Percentiles rank a stretch among this genome's conserved stretches.
Evolutionary conservation across 805 yeast species (phyloP).

Genomic region (Hanseniaspora mollemarum): DNA sequence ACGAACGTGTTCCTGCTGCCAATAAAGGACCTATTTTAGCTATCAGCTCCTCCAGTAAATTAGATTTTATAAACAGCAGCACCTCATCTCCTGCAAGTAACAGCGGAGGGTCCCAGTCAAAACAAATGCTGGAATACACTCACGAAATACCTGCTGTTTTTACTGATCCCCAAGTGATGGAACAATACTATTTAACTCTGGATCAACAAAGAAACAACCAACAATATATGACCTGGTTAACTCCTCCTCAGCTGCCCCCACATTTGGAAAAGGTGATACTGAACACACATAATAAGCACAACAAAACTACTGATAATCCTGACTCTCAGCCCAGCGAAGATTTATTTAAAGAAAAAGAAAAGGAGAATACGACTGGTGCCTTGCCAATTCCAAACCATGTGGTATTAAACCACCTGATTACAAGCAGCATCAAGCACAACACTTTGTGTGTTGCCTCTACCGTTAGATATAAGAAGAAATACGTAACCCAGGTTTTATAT

Average conservation of each 20-base stretch:
- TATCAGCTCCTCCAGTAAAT: conserved; percentile 15
- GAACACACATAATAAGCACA: conserved; percentile 44
- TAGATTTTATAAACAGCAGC: conserved; percentile 7
- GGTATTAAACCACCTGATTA: conserved; percentile 86
- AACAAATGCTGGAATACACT: conserved; percentile 34
- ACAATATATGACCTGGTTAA: conserved; percentile 51
- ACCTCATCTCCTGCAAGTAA: conserved; percentile 17
- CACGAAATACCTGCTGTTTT: conserved; percentile 71
- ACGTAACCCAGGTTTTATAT: conserved; percentile 82
- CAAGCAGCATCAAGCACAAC: conserved; percentile 86
- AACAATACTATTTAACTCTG: conserved; percentile 65
- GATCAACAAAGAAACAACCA: conserved; percentile 55
- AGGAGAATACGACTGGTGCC: conserved; percentile 76
- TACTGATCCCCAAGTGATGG: conserved; percentile 79
- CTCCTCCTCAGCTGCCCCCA: conserved; percentile 95
- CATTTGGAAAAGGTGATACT: conserved; percentile 88
- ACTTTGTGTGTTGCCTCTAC: conserved; percentile 88
- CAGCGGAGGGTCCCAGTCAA: conserved; percentile 16
- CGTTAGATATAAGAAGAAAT: conserved; percentile 75
- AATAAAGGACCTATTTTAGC: conserved; percentile 23
- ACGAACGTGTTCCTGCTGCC: conserved; percentile 62
- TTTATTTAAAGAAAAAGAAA: conserved; percentile 31
- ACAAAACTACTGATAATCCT: conserved; percentile 22
- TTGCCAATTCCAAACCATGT: conserved; percentile 91
- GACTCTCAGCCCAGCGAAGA: conserved; percentile 12